A percentile compares a stretch with the other conserved stretches of the same genome.
phyloP scores from a whole-genome alignment of 2,329 filamentous ascomycete species.

The Botrytis galanthina region DNA sequence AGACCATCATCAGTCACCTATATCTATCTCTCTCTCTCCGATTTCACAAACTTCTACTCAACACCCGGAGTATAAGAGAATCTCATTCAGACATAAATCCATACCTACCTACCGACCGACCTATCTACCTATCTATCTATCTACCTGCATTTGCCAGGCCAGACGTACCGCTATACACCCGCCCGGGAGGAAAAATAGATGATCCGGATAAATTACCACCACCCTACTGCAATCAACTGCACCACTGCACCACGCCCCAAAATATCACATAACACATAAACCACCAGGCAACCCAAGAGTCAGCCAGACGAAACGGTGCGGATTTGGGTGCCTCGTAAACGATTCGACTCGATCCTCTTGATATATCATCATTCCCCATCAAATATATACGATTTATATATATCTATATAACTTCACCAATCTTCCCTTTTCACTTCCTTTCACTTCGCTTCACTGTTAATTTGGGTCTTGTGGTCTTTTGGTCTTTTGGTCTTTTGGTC shows the following conservation, averaged over 20 bases:
- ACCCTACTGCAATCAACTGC: neutral
- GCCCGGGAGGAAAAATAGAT: conserved; percentile 6
- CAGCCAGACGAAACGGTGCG: neutral
- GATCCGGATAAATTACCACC: conserved; percentile 4
- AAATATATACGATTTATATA: neutral
- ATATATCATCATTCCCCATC: neutral
- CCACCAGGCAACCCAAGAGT: neutral
- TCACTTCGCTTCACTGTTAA: neutral
- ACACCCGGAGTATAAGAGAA: neutral
- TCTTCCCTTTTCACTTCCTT: neutral
- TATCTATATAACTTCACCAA: neutral
- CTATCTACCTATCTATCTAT: neutral
- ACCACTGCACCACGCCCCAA: neutral
- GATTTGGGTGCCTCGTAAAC: neutral
- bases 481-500: neutral
- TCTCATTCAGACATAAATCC: neutral
- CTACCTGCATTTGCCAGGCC: neutral
- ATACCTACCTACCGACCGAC: neutral
- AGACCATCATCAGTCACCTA: neutral
- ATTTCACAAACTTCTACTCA: neutral
- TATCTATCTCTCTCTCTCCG: neutral
- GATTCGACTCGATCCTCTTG: neutral
- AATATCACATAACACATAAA: conserved; percentile 1
- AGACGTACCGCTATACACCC: neutral
- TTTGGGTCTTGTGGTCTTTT: neutral